Evolutionary conservation across 1,284 basidiomycete genomes (phyloP), one percentile per base, ranked within the genome.

Genomic region (Marasmius fiardii): DNA sequence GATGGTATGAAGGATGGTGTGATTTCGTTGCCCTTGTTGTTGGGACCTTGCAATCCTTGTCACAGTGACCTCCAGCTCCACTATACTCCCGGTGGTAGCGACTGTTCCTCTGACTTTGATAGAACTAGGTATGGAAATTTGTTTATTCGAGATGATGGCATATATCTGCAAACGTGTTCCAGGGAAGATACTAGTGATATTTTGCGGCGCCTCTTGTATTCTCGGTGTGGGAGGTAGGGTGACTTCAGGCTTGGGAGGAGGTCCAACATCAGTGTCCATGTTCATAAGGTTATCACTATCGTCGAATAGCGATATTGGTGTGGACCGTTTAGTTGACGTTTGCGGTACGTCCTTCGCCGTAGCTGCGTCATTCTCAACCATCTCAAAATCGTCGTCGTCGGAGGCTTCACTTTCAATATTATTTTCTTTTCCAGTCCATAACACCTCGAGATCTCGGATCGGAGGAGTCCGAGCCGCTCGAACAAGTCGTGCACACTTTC

Each of bases 91-190:
- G 16, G 43, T 53, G 6, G 51, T 39, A 21, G 20, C 21, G 4
- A 53, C 43, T n/a, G 51, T 24, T 12, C 54, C 54, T 33, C 39
- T 55, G 8, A 55, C 7, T 34, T 55, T 55, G 54, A 55, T 41
- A 10, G 35, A 37, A 18, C 20, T 33, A 3, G 37, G 23, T 33
- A 18, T 3, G 4, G 1, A 18, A 6, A 20, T 3, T 18, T 23
- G 14, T 10, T n/a, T 12, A 1, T 34, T 35, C 16, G 16, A 35
- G 31, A 53, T 35, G 18, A 56, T 44, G 26, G 55, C 55, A 21
- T 53, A 56, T 5, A 56, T 34, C 24, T 56, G 51, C 18, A 41
- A 44, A n/a, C 50, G 33, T 0, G 55, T 45, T 21, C 28, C 55
- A 18, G 51, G 51, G 26, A 52, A 52, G 1, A 53, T 33, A 39